Evolutionary conservation across 768 basidiomycete genomes (phyloP).

Genomic region (Russula sp.): DNA sequence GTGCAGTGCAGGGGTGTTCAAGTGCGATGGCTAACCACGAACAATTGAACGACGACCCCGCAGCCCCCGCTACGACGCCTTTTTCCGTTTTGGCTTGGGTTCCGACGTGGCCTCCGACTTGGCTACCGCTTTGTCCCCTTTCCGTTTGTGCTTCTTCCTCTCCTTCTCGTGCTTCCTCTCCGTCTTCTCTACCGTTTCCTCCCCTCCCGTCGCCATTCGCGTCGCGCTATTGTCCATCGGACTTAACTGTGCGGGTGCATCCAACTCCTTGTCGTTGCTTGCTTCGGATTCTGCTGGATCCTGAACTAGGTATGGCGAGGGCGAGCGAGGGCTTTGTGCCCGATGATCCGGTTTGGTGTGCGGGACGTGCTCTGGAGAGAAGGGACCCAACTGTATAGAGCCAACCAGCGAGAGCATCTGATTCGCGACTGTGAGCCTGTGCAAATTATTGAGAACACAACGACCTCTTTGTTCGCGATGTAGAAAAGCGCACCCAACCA

Average conservation of each 20-base stretch:
- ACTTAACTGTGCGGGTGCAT: constrained; percentile 31
- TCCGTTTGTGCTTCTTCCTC: constrained; percentile 25
- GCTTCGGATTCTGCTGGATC: constrained; percentile 17
- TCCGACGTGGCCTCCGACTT: constrained; percentile 24
- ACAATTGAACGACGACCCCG: not conserved
- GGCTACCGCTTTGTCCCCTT: constrained; percentile 22
- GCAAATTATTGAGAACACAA: not conserved
- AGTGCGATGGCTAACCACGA: not conserved
- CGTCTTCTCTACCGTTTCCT: constrained; percentile 21
- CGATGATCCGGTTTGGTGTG: constrained; percentile 28
- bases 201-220: constrained; percentile 14
- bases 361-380: constrained; percentile 53
- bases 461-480: not conserved
- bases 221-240: constrained; percentile 29
- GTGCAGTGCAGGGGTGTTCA: not conserved
- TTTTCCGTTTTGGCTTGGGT: constrained; percentile 29
- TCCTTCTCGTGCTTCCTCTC: constrained; percentile 26
- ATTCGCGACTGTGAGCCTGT: constrained; percentile 81
- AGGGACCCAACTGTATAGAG: constrained; percentile 72
- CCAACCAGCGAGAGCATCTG: constrained; percentile 90
- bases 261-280: constrained; percentile 29
- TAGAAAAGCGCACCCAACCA: constrained; percentile 66
- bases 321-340: constrained; percentile 23
- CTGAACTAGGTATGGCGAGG: constrained; percentile 6
- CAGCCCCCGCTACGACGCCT: constrained; percentile 22